A percentile compares a stretch with the other conserved stretches of the same genome.
phyloP scores from a whole-genome alignment of 768 basidiomycete species.

The Xanthoconium stramineum region DNA sequence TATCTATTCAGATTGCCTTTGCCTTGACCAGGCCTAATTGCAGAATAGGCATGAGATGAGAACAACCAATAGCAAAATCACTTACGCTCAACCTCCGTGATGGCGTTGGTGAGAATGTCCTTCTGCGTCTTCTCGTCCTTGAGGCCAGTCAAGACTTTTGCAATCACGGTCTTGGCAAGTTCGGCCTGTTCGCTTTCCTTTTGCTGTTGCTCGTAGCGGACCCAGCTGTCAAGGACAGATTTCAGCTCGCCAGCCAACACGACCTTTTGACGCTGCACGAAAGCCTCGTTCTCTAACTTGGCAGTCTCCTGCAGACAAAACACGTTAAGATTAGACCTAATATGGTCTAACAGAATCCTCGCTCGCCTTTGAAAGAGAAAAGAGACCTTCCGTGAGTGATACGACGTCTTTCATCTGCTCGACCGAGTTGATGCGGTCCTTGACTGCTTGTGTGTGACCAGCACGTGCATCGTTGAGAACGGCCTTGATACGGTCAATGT shows the following conservation, averaged over 20 bases:
- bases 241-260: conserved; percentile 87
- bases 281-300: conserved; percentile 82
- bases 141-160: conserved; percentile 79
- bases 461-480: conserved; percentile 79
- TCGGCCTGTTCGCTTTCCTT: conserved; percentile 96
- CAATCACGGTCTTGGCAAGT: conserved; percentile 83
- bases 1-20: conserved; percentile 74
- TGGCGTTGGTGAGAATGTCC: conserved; percentile 74
- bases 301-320: conserved; percentile 73
- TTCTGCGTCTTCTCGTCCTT: conserved; percentile 87
- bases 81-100: conserved; percentile 92
- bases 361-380: conserved; percentile 84
- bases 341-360: no score
- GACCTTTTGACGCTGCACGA: conserved; percentile 87
- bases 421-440: conserved; percentile 89
- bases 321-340: background rate
- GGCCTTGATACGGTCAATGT: conserved; percentile 79
- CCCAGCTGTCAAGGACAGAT: conserved; percentile 95
- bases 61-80: conserved; percentile 20
- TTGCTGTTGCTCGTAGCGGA: conserved; percentile 92
- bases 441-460: conserved; percentile 91
- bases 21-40: conserved; percentile 79
- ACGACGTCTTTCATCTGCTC: conserved; percentile 96
- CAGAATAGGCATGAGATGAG: background rate
- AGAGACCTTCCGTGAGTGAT: conserved; percentile 84